A percentile compares a stretch with the other conserved stretches of the same genome.
These are phyloP conservation scores for Linum tenue DNA, from an alignment of 345 rosid species.

Conservation along the genomic window DNA sequence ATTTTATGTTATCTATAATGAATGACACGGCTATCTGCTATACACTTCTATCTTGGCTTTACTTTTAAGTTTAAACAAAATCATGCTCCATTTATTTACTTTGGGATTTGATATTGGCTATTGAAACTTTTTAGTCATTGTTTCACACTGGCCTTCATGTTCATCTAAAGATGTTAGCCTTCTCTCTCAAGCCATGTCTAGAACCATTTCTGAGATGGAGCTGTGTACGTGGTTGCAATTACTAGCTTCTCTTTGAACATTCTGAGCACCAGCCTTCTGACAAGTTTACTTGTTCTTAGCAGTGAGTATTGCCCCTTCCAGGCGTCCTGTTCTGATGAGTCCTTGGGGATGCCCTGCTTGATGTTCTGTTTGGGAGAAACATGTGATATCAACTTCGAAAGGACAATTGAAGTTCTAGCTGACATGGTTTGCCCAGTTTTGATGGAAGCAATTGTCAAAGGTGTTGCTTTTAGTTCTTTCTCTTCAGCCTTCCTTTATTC, in stretches of 20 bases:
- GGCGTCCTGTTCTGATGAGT: slow-evolving; percentile 32
- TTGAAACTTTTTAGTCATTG: neutral
- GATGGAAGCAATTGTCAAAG: slow-evolving; percentile 74
- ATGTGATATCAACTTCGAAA: slow-evolving; percentile 37
- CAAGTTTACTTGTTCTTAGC: slow-evolving; percentile 25
- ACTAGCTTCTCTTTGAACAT: neutral
- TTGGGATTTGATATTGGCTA: neutral
- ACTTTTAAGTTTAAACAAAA: neutral
- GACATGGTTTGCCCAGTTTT: slow-evolving; percentile 65
- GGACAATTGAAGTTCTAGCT: slow-evolving; percentile 39
- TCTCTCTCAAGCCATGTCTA: neutral
- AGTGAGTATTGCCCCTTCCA: slow-evolving; percentile 65
- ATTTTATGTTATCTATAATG: neutral
- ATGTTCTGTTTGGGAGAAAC: slow-evolving; percentile 46
- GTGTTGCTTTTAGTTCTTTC: slow-evolving; percentile 26
- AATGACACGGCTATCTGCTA: neutral
- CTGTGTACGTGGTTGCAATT: neutral
- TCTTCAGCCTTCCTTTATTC: neutral
- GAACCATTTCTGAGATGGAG: neutral
- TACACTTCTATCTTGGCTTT: neutral
- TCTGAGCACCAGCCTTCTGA: slow-evolving; percentile 18
- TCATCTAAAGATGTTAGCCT: neutral
- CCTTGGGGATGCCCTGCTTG: slow-evolving; percentile 53
- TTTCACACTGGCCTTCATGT: neutral
- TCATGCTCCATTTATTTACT: neutral